phyloP scores from a whole-genome alignment of 768 basidiomycete genomes.

The Hericium coralloides region DNA sequence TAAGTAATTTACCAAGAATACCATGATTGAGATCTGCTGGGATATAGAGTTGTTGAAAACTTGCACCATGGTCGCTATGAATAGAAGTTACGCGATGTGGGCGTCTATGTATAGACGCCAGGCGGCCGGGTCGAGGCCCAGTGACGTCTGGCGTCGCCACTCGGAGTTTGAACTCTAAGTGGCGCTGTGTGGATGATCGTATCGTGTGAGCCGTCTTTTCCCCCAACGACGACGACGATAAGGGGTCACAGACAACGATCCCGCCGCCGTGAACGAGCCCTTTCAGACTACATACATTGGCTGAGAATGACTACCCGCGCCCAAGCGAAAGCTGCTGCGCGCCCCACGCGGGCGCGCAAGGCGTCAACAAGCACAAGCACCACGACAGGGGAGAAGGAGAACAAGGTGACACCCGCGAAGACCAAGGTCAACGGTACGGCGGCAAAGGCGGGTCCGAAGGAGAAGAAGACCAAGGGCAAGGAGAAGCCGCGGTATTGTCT shows the following conservation, averaged over 20 bases:
- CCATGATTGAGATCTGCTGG: too few relatives aligned
- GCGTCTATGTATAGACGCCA: too few relatives aligned
- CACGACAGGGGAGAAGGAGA: slow-evolving; percentile 1
- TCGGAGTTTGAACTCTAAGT: too few relatives aligned
- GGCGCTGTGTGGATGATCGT: slow-evolving; percentile 5
- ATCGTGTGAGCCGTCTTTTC: neutral
- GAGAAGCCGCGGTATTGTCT: slow-evolving; percentile 36
- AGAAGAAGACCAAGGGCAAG: slow-evolving; percentile 10
- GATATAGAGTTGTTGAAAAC: too few relatives aligned
- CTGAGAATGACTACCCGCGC: neutral
- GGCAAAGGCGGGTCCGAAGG: slow-evolving; percentile 3
- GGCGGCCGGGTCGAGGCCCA: too few relatives aligned
- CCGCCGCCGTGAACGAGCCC: neutral
- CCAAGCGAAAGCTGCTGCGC: neutral
- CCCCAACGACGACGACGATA: neutral
- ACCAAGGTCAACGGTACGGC: slow-evolving; percentile 5
- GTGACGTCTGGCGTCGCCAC: too few relatives aligned
- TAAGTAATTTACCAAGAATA: too few relatives aligned
- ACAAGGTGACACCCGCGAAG: slow-evolving; percentile 3
- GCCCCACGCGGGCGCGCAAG: neutral
- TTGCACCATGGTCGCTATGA: too few relatives aligned
- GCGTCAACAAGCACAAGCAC: too few relatives aligned
- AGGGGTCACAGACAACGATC: neutral
- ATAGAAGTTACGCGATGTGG: too few relatives aligned
- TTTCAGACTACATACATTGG: neutral